Evolutionary conservation across 768 basidiomycete genomes (phyloP), one percentile per base, ranked within the genome.

Genomic region (Rhizopogon vesiculosus): DNA sequence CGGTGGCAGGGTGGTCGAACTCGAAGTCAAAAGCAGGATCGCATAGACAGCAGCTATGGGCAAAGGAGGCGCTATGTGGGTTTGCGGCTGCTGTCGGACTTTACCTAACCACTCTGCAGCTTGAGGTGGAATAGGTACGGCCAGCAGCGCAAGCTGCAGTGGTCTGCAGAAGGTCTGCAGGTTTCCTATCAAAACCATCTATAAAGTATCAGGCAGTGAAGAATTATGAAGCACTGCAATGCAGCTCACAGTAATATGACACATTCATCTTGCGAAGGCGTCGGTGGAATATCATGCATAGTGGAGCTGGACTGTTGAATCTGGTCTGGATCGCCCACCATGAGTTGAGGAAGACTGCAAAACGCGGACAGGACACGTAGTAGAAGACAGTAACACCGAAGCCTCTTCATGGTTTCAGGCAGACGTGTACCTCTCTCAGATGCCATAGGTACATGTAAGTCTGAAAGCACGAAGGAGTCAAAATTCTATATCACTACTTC

Each of bases 161-260:
- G 12, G 74, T 78, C 62, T 84, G 80, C 0, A 76, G 75, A 25
- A 86, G 74, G 62, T 87, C 83, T 7, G 72, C 45, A 10, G 89
- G 90, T 8, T 85, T 83, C 19, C 75, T 73, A 60, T 85, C 76
- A 59, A 93, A 93, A 16, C 91, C 91, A 74, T 92, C 91, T 93
- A 49, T 49, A 55, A 22, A 38, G 13, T 15, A 63, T 57, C 61
- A 51, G 39, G 55, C 1, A 19, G 46, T 18, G 22, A 55, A 54
- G 45, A 15, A 22, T 2, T 22, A 18, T n/a, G 40, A 15, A 42
- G 54, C n/a, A 52, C 18, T 19, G 19, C 10, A 8, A 35, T 18
- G 5, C 31, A 31, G 59, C 80, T 53, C 68, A 88, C 94, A 97
- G 62, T 91, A 97, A 71, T 97, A 96, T n/a, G 91, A 94, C 10